phyloP scores from a whole-genome alignment of 257 asterid species.

The Solanum ahanhuiri region DNA sequence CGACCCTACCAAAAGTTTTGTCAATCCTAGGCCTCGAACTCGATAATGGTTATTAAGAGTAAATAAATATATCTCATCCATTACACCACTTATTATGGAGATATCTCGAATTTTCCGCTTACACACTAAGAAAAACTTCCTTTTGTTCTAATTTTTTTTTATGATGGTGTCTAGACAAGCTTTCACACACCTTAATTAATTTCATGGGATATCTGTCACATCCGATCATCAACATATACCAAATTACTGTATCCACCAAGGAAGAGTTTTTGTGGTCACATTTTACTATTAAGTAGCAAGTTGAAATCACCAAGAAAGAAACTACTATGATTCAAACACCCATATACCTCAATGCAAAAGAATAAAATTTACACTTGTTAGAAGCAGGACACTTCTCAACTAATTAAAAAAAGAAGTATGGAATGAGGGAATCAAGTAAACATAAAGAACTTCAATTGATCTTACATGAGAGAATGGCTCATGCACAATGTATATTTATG shows the following conservation, averaged over 20 bases:
- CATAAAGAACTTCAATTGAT: background rate
- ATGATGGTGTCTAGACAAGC: no score
- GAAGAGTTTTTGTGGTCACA: background rate
- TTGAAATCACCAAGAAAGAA: background rate
- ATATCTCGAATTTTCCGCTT: no score
- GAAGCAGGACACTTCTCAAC: background rate
- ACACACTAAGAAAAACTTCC: background rate
- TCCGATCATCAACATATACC: background rate
- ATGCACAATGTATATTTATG: background rate
- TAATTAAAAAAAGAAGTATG: background rate
- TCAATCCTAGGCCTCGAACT: background rate
- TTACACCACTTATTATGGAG: background rate
- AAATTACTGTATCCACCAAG: no score
- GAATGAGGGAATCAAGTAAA: background rate
- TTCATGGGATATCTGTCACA: accelerated
- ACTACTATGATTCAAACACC: background rate
- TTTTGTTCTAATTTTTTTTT: background rate
- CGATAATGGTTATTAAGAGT: background rate
- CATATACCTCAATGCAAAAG: background rate
- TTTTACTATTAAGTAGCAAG: background rate
- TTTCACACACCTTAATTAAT: background rate
- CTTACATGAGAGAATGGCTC: background rate
- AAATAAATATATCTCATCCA: background rate
- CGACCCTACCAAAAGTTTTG: background rate
- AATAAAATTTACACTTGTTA: background rate